Conservation (phyloP, 179 eudicot genomes). For the Monotropa hypopitys region DNA sequence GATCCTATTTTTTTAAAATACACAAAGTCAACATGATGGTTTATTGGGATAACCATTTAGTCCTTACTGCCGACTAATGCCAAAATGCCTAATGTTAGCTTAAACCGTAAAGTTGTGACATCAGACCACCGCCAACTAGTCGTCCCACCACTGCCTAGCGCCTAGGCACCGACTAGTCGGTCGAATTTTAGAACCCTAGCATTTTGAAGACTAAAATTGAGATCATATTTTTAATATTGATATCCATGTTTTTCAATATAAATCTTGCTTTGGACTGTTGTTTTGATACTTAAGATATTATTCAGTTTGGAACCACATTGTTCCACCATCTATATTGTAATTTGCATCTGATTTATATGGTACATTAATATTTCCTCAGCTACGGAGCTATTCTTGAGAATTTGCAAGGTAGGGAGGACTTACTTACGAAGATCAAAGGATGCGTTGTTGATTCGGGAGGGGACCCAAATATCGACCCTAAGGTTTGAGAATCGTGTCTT, state of each 20-base stretch:
- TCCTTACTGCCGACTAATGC: not conserved
- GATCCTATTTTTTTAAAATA: not conserved
- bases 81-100: not conserved
- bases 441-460: conserved; percentile 90
- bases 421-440: conserved; percentile 65
- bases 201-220: too few species aligned
- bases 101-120: not conserved
- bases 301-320: not conserved
- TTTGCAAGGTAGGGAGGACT: conserved; percentile 49
- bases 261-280: not conserved
- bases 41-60: not conserved
- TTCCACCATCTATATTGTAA: not conserved
- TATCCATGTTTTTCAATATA: too few species aligned
- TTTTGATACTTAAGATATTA: not conserved
- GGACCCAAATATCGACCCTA: conserved; percentile 74
- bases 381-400: conserved; percentile 73
- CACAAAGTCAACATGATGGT: not conserved
- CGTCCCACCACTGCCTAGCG: too few species aligned
- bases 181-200: too few species aligned
- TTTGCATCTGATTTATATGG: not conserved
- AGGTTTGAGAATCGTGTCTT: conserved; percentile 29
- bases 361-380: conserved; percentile 18
- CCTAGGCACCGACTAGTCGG: too few species aligned
- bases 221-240: too few species aligned
- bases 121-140: not conserved